Evolutionary conservation across 2,329 filamentous ascomycete species (phyloP), one percentile per base, ranked within the genome.

Genomic region (Chlorencoelia australis): DNA sequence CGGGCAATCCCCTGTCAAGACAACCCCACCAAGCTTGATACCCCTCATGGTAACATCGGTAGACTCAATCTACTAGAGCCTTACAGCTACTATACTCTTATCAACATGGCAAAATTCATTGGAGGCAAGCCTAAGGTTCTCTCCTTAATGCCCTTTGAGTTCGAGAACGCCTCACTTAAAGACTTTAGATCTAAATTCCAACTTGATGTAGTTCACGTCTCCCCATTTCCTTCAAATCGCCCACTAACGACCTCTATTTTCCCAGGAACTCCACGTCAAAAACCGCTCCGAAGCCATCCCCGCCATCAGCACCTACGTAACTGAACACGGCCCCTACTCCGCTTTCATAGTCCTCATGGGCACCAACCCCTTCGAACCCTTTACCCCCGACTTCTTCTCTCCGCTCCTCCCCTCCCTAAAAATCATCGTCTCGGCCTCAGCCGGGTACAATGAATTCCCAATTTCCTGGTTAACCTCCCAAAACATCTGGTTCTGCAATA

Each of bases 401-500:
- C 45, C 54, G 3, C 54, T 71, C 8, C 42, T 56, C 1, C 66
- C 67, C 0, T 36, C 55, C 13, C 67, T 62, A 37, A 59, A 61
- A 35, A 64, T 71, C 37, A 62, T 71, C 20, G 52, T 58, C 3
- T 70, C 67, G 0, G 63, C 62, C 1, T 62, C 60, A 19, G 66
- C 66, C 0, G 67, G 67, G 0, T 69, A 61, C 50, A 64, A 69
- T 40, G 62, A 67, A 43, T 65, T 68, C 25, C 59, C 65, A 30
- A 55, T 68, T 0, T 47, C 60, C 4, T 66, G 60, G 59, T 57
- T 67, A 48, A 62, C 63, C 0, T 26, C 39, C 9, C 44, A 61
- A 5, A 56, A 56, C 4, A 62, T 75, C 17, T 68, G 60, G 53
- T 73, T 75, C 46, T 74, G 68, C 55, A 75, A 72, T 44, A 63